Conservation (phyloP, 352 stramenopile genomes). For the Plasmopara halstedii region DNA sequence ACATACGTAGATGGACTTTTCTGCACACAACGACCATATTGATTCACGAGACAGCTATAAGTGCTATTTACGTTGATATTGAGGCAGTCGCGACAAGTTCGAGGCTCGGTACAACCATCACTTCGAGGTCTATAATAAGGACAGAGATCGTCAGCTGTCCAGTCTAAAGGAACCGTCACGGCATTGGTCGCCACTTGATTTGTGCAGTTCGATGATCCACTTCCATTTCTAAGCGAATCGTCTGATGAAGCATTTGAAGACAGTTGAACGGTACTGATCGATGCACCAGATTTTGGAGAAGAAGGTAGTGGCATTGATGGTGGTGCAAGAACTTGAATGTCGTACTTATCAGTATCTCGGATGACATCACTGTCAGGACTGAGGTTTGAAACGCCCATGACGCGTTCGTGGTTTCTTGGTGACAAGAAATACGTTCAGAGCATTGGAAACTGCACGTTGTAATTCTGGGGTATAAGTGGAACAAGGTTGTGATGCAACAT, state of each 20-base stretch:
- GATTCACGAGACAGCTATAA: constrained; percentile 34
- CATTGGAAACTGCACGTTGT: too few relatives aligned
- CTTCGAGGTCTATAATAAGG: constrained; percentile 13
- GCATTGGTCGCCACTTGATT: constrained; percentile 21
- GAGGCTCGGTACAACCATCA: constrained; percentile 35
- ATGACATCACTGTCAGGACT: not conserved
- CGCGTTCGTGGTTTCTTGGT: too few relatives aligned
- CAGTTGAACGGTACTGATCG: not conserved
- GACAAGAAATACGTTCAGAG: too few relatives aligned
- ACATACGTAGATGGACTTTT: constrained; percentile 21
- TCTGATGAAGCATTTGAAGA: not conserved
- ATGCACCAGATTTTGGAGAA: not conserved
- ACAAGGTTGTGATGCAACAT: too few relatives aligned
- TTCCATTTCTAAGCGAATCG: not conserved
- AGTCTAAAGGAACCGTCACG: constrained; percentile 15
- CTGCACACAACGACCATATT: constrained; percentile 31
- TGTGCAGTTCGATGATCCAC: constrained; percentile 1
- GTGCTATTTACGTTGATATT: constrained; percentile 30
- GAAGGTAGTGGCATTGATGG: not conserved
- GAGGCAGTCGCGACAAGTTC: constrained; percentile 56
- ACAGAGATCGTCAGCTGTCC: constrained; percentile 20
- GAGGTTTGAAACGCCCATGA: not conserved
- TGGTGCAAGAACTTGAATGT: not conserved
- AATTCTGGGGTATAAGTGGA: too few relatives aligned
- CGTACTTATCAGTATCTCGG: too few relatives aligned